phyloP scores from a whole-genome alignment of 2,329 filamentous ascomycete species.

The Chalara sp. region DNA sequence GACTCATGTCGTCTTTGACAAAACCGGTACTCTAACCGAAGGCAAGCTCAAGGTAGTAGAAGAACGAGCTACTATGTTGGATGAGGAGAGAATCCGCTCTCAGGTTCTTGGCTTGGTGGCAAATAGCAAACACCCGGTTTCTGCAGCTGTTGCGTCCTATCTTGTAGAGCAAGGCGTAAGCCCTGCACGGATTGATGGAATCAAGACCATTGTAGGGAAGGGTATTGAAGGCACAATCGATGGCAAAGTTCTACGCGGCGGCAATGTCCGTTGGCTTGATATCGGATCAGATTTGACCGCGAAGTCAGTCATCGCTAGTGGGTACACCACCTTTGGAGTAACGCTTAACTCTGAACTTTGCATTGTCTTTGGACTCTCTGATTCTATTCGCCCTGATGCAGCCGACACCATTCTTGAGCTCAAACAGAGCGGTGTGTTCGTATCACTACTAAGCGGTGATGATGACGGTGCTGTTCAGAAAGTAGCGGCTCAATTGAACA shows the following conservation, averaged over 20 bases:
- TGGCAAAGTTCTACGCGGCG: constrained; percentile 34
- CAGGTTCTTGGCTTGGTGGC: constrained; percentile 29
- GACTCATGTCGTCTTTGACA: constrained; percentile 69
- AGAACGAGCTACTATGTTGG: constrained; percentile 27
- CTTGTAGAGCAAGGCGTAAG: constrained; percentile 19
- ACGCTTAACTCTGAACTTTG: constrained; percentile 29
- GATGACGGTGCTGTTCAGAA: constrained; percentile 40
- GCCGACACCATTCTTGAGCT: constrained; percentile 28
- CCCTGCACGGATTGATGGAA: constrained; percentile 21
- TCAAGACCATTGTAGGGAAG: constrained; percentile 36
- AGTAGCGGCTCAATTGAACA: constrained; percentile 33
- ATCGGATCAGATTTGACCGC: constrained; percentile 28
- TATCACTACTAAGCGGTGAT: constrained; percentile 47
- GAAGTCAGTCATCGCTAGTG: constrained; percentile 27
- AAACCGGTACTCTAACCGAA: constrained; percentile 68
- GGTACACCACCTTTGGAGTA: constrained; percentile 42
- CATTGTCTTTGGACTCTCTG: constrained; percentile 40
- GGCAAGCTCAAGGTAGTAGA: constrained; percentile 42
- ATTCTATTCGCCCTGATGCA: constrained; percentile 39
- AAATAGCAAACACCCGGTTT: constrained; percentile 20
- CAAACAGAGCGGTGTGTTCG: constrained; percentile 30
- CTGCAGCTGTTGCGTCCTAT: constrained; percentile 28
- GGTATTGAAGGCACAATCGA: constrained; percentile 35
- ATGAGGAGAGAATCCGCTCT: background rate
- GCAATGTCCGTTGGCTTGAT: constrained; percentile 43